Evolutionary conservation across 306 rosid species (phyloP).

Genomic region (Cyamopsis tetragonoloba): DNA sequence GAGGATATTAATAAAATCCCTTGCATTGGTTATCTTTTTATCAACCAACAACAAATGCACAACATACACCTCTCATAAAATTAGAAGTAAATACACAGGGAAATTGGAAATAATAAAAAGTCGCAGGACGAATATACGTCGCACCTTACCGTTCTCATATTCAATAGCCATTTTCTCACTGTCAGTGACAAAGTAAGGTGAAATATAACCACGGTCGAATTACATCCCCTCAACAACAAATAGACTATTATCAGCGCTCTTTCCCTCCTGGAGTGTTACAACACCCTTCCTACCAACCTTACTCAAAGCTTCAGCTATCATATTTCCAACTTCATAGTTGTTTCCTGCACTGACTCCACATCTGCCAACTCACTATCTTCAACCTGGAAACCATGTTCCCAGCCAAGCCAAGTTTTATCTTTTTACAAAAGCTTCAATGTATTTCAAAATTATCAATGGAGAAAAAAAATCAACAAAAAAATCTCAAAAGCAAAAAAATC

Average conservation of each 20-base stretch:
- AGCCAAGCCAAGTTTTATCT: too few species aligned
- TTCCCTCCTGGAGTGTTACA: slow-evolving; percentile 98
- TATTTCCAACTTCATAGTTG: slow-evolving; percentile 84
- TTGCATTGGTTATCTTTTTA: slow-evolving; percentile 87
- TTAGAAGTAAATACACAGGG: background rate
- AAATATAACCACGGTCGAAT: slow-evolving; percentile 96
- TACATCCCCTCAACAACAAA: slow-evolving; percentile 99
- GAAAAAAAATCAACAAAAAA: too few species aligned
- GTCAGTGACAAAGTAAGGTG: slow-evolving; percentile 96
- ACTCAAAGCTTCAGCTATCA: slow-evolving; percentile 99
- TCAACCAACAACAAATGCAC: slow-evolving; percentile 94
- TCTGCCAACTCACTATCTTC: slow-evolving; percentile 97
- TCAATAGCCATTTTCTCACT: slow-evolving; percentile 98
- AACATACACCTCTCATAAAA: background rate
- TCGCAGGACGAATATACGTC: background rate
- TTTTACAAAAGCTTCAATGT: too few species aligned
- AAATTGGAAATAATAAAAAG: background rate
- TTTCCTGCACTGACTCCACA: slow-evolving; percentile 99
- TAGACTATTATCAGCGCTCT: slow-evolving; percentile 85
- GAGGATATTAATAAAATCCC: slow-evolving; percentile 82
- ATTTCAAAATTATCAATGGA: too few species aligned
- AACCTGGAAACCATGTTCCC: slow-evolving; percentile 61
- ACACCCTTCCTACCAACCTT: slow-evolving; percentile 98
- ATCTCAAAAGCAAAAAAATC: too few species aligned
- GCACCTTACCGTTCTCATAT: slow-evolving; percentile 91